These are phyloP conservation scores for Irpex sp. DNA, from an alignment of 1,284 basidiomycete genomes.

Conservation along the genomic window DNA sequence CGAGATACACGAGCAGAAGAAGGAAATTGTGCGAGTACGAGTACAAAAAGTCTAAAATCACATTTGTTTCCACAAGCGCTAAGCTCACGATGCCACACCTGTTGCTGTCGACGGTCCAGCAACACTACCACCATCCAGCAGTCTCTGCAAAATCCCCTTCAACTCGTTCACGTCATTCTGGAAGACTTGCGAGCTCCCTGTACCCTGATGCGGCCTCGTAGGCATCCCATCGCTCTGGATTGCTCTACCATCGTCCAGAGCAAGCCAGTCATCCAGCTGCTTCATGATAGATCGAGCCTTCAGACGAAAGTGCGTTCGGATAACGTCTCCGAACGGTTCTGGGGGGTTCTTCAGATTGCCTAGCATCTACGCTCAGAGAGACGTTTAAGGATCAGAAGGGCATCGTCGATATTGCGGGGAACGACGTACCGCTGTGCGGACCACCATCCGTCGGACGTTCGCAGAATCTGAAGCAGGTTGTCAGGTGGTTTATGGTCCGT, in stretches of 20 bases:
- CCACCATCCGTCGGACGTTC: slow-evolving; percentile 85
- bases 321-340: slow-evolving; percentile 75
- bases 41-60: too few relatives aligned
- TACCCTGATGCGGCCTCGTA: slow-evolving; percentile 24
- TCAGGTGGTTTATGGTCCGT: slow-evolving; percentile 5
- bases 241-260: slow-evolving; percentile 60
- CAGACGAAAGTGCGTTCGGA: slow-evolving; percentile 85
- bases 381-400: background rate
- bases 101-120: background rate
- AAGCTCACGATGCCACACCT: background rate
- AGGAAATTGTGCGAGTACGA: too few relatives aligned
- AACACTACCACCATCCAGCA: background rate
- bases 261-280: slow-evolving; percentile 79
- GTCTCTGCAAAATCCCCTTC: slow-evolving; percentile 30
- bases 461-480: slow-evolving; percentile 55
- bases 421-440: slow-evolving; percentile 69
- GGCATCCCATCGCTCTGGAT: background rate
- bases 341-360: slow-evolving; percentile 77
- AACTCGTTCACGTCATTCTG: slow-evolving; percentile 65
- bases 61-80: background rate
- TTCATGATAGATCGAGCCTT: slow-evolving; percentile 65
- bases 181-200: slow-evolving; percentile 50
- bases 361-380: slow-evolving; percentile 59
- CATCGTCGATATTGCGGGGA: background rate
- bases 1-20: too few relatives aligned